A percentile compares a stretch with the other conserved stretches of the same genome.
phyloP scores from a whole-genome alignment of 768 basidiomycete species.

The Mycena galericulata region DNA sequence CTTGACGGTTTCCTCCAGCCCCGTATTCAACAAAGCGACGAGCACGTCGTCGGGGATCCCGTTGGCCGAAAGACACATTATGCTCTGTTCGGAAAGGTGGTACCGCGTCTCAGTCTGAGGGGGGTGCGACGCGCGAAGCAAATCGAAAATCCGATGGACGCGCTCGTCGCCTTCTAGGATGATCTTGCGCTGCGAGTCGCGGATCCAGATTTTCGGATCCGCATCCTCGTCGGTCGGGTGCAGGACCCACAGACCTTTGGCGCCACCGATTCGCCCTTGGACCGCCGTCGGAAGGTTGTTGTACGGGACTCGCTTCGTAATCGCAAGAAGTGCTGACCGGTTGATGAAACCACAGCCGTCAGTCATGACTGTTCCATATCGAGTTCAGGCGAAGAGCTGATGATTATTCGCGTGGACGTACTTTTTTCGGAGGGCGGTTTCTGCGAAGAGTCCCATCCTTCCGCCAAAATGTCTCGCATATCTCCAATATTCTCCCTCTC shows the following conservation, averaged over 20 bases:
- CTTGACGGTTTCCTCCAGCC: constrained; percentile 59
- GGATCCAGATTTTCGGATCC: constrained; percentile 69
- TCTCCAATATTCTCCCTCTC: constrained; percentile 59
- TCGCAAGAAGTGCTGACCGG: constrained; percentile 57
- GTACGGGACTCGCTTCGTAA: constrained; percentile 52
- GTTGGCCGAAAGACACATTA: constrained; percentile 73
- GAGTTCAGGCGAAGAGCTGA: not conserved
- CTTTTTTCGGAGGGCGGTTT: constrained; percentile 64
- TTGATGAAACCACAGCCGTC: constrained; percentile 84
- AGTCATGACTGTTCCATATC: constrained; percentile 58
- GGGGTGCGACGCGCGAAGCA: constrained; percentile 63
- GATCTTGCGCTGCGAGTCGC: constrained; percentile 73
- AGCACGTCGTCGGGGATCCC: constrained; percentile 61
- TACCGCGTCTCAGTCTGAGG: constrained; percentile 49
- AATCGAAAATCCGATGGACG: constrained; percentile 72
- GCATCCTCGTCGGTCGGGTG: constrained; percentile 59
- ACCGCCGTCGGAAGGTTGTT: constrained; percentile 61
- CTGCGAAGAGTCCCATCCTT: constrained; percentile 43
- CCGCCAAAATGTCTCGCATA: constrained; percentile 59
- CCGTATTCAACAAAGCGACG: constrained; percentile 59
- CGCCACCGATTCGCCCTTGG: constrained; percentile 69
- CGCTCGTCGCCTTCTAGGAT: constrained; percentile 49
- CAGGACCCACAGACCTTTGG: constrained; percentile 71
- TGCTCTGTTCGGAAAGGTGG: constrained; percentile 62
- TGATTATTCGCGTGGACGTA: not conserved